A percentile compares a stretch with the other conserved stretches of the same genome.
Conservation (phyloP, 2,329 filamentous ascomycete genomes). For the Xylaria hypoxylon region DNA sequence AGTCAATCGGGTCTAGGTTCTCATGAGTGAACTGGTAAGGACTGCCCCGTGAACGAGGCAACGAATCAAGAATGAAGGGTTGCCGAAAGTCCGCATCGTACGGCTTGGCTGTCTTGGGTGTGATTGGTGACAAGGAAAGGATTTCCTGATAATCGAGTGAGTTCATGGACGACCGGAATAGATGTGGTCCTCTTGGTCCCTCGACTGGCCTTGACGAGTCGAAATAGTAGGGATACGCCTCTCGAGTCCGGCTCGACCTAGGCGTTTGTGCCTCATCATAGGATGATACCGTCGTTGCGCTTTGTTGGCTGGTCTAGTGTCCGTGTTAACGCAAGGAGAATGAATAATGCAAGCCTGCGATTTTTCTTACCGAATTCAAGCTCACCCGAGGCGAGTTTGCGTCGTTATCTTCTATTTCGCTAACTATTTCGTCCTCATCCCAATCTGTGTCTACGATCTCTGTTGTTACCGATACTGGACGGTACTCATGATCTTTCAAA, state of each 20-base stretch:
- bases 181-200: constrained; percentile 86
- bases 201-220: constrained; percentile 74
- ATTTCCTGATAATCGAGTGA: constrained; percentile 62
- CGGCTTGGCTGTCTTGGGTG: constrained; percentile 69
- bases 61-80: constrained; percentile 53
- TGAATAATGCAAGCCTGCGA: neutral
- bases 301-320: constrained; percentile 73
- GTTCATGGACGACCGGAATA: constrained; percentile 78
- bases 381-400: constrained; percentile 73
- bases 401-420: constrained; percentile 68
- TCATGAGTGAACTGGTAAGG: constrained; percentile 67
- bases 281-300: constrained; percentile 87
- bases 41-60: constrained; percentile 54
- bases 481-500: constrained; percentile 63
- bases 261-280: constrained; percentile 88
- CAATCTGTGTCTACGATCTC: constrained; percentile 83
- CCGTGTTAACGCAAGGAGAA: constrained; percentile 23
- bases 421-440: constrained; percentile 72
- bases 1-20: constrained; percentile 68
- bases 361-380: constrained; percentile 74
- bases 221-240: constrained; percentile 70
- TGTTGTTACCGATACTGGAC: constrained; percentile 77
- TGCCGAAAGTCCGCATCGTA: constrained; percentile 53
- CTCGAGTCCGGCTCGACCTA: constrained; percentile 70
- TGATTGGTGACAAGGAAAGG: constrained; percentile 79